phyloP scores from a whole-genome alignment of 1,139 yeast genomes.

The Barnettozyma hawaiiensis region DNA sequence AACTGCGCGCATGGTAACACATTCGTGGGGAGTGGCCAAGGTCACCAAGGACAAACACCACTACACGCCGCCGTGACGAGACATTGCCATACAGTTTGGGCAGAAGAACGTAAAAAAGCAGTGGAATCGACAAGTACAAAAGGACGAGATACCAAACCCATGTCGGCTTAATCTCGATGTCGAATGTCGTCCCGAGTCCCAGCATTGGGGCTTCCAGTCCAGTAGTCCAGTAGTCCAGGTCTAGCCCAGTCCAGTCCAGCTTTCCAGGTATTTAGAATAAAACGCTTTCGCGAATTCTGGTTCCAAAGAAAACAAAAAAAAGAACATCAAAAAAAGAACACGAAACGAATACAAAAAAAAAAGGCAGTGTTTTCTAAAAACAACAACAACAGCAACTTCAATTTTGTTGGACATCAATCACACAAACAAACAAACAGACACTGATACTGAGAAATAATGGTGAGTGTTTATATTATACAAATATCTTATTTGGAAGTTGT shows the following conservation, averaged over 20 bases:
- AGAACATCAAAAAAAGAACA: too few relatives aligned
- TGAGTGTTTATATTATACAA: too few relatives aligned
- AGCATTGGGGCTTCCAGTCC: too few relatives aligned
- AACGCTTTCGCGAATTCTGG: not conserved
- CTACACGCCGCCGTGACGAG: constrained; percentile 45
- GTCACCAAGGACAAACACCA: constrained; percentile 86
- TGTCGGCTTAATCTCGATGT: not conserved
- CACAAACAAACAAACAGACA: too few relatives aligned
- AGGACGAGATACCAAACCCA: constrained; percentile 31
- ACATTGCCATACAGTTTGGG: constrained; percentile 31
- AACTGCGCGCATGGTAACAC: constrained; percentile 83
- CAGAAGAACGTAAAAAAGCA: constrained; percentile 29
- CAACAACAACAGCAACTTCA: not conserved
- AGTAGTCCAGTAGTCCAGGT: too few relatives aligned
- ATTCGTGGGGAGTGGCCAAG: constrained; percentile 94
- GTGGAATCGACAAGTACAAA: constrained; percentile 34
- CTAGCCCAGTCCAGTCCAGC: too few relatives aligned
- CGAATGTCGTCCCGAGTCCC: not conserved
- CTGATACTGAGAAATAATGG: not conserved
- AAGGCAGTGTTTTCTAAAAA: not conserved
- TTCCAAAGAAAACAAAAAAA: not conserved
- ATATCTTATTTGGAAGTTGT: not conserved
- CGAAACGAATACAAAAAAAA: not conserved
- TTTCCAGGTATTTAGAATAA: too few relatives aligned
- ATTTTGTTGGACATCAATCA: too few relatives aligned